Conservation (phyloP, 257 asterid genomes). For the Gardenia jasminoides region DNA sequence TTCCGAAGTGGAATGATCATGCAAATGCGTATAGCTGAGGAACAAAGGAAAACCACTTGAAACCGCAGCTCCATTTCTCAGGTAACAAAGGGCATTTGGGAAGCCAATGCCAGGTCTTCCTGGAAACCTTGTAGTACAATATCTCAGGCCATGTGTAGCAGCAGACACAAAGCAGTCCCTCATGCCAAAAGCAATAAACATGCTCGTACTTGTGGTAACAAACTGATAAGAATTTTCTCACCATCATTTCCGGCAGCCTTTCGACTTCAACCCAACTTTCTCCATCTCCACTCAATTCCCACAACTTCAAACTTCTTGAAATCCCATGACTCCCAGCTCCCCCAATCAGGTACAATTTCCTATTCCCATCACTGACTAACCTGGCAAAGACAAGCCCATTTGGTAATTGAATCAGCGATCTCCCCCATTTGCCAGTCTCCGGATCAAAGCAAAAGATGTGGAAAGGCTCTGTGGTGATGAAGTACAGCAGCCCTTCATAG, state of each 20-base stretch:
- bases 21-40: constrained; percentile 50
- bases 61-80: constrained; percentile 85
- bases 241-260: constrained; percentile 58
- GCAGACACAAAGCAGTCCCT: constrained; percentile 66
- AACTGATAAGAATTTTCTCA: constrained; percentile 55
- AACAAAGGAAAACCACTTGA: constrained; percentile 74
- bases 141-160: constrained; percentile 88
- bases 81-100: constrained; percentile 72
- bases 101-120: constrained; percentile 85
- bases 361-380: constrained; percentile 40
- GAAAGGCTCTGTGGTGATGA: constrained; percentile 63
- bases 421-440: constrained; percentile 52
- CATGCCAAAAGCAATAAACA: constrained; percentile 76
- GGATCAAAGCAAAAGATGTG: constrained; percentile 27
- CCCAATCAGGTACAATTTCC: constrained; percentile 55
- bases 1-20: background rate
- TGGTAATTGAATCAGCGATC: constrained; percentile 29
- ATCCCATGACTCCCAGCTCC: constrained; percentile 67
- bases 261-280: constrained; percentile 53
- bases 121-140: constrained; percentile 49
- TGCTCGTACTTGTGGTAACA: constrained; percentile 82
- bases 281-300: constrained; percentile 53
- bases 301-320: constrained; percentile 57
- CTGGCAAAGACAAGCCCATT: constrained; percentile 45
- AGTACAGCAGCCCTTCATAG: constrained; percentile 37